Conservation (phyloP, 2,329 filamentous ascomycete genomes). For the Podosphaera xanthii region DNA sequence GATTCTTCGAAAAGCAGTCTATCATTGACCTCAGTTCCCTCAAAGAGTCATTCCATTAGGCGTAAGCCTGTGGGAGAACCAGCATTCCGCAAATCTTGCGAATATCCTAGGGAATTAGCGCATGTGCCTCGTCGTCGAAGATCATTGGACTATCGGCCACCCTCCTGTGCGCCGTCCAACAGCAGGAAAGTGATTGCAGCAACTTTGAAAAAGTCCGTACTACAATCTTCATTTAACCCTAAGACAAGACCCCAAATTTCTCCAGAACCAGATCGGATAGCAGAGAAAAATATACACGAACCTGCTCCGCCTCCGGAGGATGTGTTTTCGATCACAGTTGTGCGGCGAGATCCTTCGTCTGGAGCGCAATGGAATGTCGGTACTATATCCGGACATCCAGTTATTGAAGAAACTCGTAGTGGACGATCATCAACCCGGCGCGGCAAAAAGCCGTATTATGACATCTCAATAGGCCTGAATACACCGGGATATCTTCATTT, state of each 20-base stretch:
- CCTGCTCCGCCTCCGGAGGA: not conserved
- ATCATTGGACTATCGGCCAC: not conserved
- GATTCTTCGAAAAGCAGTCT: not conserved
- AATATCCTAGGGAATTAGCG: not conserved
- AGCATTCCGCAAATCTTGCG: not conserved
- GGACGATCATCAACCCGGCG: conserved; percentile 8
- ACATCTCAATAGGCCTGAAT: conserved; percentile 15
- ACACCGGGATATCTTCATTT: conserved; percentile 16
- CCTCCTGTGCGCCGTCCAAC: not conserved
- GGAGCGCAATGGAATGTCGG: conserved; percentile 57
- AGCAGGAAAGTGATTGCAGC: not conserved
- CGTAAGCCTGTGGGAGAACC: conserved; percentile 4
- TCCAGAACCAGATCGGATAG: not conserved
- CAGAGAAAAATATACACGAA: not conserved
- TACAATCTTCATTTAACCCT: not conserved
- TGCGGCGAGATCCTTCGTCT: conserved; percentile 48
- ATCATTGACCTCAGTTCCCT: not conserved
- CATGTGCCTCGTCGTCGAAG: not conserved
- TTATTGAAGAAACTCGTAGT: conserved; percentile 9
- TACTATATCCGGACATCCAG: conserved; percentile 24
- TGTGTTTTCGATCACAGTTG: conserved; percentile 25
- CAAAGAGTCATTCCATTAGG: not conserved
- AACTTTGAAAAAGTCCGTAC: not conserved
- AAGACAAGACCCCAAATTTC: no score
- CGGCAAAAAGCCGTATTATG: conserved; percentile 19